phyloP scores from a whole-genome alignment of 257 asterid genomes.

The Phtheirospermum japonicum region DNA sequence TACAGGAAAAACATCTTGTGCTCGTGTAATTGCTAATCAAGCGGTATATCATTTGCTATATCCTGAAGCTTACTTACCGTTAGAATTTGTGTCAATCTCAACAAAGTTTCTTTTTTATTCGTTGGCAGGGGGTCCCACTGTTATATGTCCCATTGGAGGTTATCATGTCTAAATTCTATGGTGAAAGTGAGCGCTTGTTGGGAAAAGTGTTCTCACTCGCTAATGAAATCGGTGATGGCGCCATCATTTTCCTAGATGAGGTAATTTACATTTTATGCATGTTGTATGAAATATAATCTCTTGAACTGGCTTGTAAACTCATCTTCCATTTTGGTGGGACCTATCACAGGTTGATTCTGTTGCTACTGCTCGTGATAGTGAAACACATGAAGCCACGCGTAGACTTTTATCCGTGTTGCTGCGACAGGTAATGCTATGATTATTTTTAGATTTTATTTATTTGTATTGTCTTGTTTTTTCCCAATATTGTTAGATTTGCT shows the following conservation, averaged over 20 bases:
- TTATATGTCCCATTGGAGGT: conserved; percentile 90
- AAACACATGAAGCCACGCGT: conserved; percentile 94
- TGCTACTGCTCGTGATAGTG: conserved; percentile 91
- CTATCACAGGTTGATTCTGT: conserved; percentile 80
- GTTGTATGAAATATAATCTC: conserved; percentile 17
- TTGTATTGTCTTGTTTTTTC: background rate
- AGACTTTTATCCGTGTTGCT: conserved; percentile 80
- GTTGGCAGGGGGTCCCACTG: conserved; percentile 76
- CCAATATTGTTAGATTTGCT: conserved; percentile 19
- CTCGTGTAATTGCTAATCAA: conserved; percentile 94
- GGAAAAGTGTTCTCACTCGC: conserved; percentile 93
- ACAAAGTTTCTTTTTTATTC: conserved; percentile 20
- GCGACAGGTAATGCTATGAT: conserved; percentile 63
- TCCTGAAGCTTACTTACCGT: conserved; percentile 23
- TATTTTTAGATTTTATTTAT: conserved; percentile 15
- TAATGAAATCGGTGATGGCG: conserved; percentile 78
- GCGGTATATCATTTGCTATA: conserved; percentile 52
- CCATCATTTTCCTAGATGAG: conserved; percentile 91
- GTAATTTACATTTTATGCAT: conserved; percentile 38
- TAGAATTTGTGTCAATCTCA: background rate
- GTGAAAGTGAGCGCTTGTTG: conserved; percentile 90
- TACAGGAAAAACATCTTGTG: conserved; percentile 97
- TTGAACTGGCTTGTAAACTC: background rate
- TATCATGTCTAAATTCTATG: conserved; percentile 88
- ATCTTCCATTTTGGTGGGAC: conserved; percentile 16